Percentiles rank a stretch among this genome's conserved stretches.
phyloP scores from a whole-genome alignment of 2,329 filamentous ascomycete genomes.

The Pseudonectria foliicola region DNA sequence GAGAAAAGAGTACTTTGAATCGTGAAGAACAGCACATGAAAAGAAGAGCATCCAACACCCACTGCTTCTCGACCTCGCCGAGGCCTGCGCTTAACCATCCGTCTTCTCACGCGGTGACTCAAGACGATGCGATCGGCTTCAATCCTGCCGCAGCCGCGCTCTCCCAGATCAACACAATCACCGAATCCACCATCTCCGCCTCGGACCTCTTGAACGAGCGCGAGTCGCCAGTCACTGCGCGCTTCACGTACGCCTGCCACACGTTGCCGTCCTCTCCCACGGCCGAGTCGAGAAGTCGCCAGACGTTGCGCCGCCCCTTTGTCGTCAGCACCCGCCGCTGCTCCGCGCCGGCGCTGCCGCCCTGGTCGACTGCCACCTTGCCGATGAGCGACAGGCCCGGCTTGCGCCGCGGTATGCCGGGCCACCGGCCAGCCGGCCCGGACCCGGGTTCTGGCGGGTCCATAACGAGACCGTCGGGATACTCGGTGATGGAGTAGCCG shows the following conservation, averaged over 20 bases:
- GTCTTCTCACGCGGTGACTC: too few relatives aligned
- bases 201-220: constrained; percentile 12
- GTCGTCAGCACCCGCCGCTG: constrained; percentile 26
- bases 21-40: too few relatives aligned
- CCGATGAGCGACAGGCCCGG: constrained; percentile 16
- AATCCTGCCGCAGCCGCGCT: neutral
- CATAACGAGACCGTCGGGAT: constrained; percentile 30
- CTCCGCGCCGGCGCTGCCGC: constrained; percentile 11
- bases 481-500: constrained; percentile 37
- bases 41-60: too few relatives aligned
- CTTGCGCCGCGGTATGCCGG: constrained; percentile 4
- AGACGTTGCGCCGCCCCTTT: constrained; percentile 31
- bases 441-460: constrained; percentile 14
- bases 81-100: too few relatives aligned
- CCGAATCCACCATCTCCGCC: constrained; percentile 14
- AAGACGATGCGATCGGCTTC: too few relatives aligned
- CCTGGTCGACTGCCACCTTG: constrained; percentile 26
- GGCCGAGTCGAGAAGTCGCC: constrained; percentile 34
- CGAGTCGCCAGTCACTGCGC: constrained; percentile 10
- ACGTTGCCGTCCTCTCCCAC: constrained; percentile 30
- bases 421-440: constrained; percentile 5
- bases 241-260: constrained; percentile 41
- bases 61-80: too few relatives aligned
- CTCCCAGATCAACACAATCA: constrained; percentile 23
- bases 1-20: too few relatives aligned